Evolutionary conservation across 306 rosid genomes (phyloP).

Genomic region (Acacia melanoxylon): DNA sequence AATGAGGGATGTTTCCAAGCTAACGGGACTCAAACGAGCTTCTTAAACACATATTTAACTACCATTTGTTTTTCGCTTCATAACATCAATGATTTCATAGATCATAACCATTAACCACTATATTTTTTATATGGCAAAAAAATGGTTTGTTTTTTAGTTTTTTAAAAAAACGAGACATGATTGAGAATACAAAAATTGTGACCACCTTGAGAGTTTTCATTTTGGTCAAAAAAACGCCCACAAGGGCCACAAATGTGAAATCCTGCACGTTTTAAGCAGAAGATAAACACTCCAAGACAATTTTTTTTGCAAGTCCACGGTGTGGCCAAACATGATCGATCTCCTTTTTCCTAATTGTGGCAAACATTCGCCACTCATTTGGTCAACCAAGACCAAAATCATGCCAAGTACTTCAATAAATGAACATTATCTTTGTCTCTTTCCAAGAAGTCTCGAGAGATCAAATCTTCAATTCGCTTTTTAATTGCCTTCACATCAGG

Average conservation of each 20-base stretch:
- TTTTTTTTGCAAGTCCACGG: too few relatives aligned
- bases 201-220: too few relatives aligned
- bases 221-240: too few relatives aligned
- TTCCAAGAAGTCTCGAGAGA: slow-evolving; percentile 90
- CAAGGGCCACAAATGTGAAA: too few relatives aligned
- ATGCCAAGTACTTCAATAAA: slow-evolving; percentile 82
- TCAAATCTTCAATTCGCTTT: slow-evolving; percentile 88
- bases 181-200: too few relatives aligned
- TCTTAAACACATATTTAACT: neutral
- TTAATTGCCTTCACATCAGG: slow-evolving; percentile 92
- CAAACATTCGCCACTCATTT: slow-evolving; percentile 29
- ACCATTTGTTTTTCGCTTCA: neutral
- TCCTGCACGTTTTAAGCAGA: too few relatives aligned
- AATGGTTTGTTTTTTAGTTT: too few relatives aligned
- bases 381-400: slow-evolving; percentile 39
- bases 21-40: neutral
- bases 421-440: slow-evolving; percentile 86
- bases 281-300: too few relatives aligned
- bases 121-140: too few relatives aligned
- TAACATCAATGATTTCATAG: neutral
- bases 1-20: too few relatives aligned
- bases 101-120: neutral
- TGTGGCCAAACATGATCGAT: neutral
- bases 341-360: slow-evolving; percentile 5
- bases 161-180: too few relatives aligned